These are phyloP conservation scores for Anthracocystis panici-leucophaei DNA, from an alignment of 1,284 basidiomycete genomes.

Conservation along the genomic window DNA sequence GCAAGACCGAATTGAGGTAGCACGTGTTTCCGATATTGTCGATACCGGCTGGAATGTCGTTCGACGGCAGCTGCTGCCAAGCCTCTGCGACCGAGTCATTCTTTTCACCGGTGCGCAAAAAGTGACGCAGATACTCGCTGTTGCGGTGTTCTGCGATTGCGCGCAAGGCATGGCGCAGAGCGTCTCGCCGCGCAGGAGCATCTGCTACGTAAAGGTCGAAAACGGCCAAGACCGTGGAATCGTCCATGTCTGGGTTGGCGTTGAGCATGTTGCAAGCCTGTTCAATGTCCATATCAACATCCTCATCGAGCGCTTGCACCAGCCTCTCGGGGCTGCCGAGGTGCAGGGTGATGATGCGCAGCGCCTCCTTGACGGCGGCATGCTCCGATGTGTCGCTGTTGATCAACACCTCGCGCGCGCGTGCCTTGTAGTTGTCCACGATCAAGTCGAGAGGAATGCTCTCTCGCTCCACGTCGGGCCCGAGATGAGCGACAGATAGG, in stretches of 20 bases:
- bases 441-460: constrained; percentile 42
- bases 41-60: constrained; percentile 83
- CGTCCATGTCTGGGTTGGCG: constrained; percentile 78
- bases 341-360: constrained; percentile 28
- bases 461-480: constrained; percentile 27
- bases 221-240: constrained; percentile 80
- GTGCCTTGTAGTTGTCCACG: constrained; percentile 41
- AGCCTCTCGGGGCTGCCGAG: constrained; percentile 32
- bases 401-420: constrained; percentile 37
- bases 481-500: constrained; percentile 30
- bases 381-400: constrained; percentile 41
- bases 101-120: constrained; percentile 78
- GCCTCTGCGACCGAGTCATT: constrained; percentile 28
- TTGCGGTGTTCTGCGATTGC: constrained; percentile 76
- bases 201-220: constrained; percentile 82
- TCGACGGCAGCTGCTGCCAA: constrained; percentile 68
- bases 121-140: constrained; percentile 78
- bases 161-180: constrained; percentile 69
- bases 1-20: constrained; percentile 85
- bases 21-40: constrained; percentile 94
- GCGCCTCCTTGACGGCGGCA: constrained; percentile 40
- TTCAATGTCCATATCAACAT: constrained; percentile 74
- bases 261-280: constrained; percentile 81
- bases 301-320: constrained; percentile 26
- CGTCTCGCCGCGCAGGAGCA: constrained; percentile 58